These are phyloP conservation scores for Neonothopanus nambi DNA, from an alignment of 1,284 basidiomycete genomes.

Conservation along the genomic window DNA sequence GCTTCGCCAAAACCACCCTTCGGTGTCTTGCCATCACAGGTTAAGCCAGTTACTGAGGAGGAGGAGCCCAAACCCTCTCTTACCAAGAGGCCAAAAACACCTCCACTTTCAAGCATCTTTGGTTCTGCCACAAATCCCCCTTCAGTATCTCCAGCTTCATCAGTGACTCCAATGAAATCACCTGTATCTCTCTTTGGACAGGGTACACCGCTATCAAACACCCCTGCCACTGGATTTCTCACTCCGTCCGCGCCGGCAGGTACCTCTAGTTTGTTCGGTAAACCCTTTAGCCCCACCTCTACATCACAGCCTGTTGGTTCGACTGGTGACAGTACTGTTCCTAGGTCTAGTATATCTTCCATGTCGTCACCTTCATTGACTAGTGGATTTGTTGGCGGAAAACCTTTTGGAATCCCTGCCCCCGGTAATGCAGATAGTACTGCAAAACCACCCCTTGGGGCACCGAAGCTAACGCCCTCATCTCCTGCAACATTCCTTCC, in stretches of 20 bases:
- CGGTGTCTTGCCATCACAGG: conserved; percentile 26
- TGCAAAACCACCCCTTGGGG: background rate
- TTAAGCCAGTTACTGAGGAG: conserved; percentile 24
- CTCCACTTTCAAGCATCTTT: conserved; percentile 37
- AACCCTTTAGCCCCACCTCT: conserved; percentile 9
- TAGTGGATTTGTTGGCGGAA: background rate
- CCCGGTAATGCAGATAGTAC: background rate
- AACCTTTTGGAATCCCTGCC: background rate
- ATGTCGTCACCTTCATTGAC: background rate
- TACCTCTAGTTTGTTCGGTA: conserved; percentile 1
- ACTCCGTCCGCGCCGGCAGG: conserved; percentile 3
- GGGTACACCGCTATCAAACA: background rate
- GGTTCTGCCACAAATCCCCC: background rate
- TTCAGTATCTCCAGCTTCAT: conserved; percentile 1
- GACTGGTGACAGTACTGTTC: background rate
- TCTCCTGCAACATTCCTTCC: conserved; percentile 15
- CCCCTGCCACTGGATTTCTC: background rate
- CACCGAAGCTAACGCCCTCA: conserved; percentile 8
- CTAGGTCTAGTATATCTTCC: background rate
- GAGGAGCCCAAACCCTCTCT: conserved; percentile 24
- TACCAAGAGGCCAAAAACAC: conserved; percentile 39
- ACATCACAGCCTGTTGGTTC: background rate
- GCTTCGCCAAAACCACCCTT: conserved; percentile 39
- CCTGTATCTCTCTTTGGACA: background rate
- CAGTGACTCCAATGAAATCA: conserved; percentile 4